phyloP scores from a whole-genome alignment of 495 filamentous ascomycete genomes.

The Daldinia childiae region DNA sequence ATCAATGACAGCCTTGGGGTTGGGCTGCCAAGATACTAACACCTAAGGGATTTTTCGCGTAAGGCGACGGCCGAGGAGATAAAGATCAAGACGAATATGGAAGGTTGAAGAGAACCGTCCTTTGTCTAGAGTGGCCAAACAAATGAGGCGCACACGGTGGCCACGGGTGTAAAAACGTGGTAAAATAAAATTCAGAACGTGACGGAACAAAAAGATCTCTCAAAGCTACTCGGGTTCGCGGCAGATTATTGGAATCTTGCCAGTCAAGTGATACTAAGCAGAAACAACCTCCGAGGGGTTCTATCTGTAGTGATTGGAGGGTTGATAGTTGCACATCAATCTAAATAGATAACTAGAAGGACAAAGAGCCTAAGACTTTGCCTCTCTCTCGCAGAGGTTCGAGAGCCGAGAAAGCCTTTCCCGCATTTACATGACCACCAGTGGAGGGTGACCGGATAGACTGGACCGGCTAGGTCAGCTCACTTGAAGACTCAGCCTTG shows the following conservation, averaged over 20 bases:
- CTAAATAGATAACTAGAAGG: constrained; percentile 15
- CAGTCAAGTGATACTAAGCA: constrained; percentile 26
- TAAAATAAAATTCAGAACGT: constrained; percentile 5
- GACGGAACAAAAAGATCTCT: constrained; percentile 32
- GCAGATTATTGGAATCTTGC: constrained; percentile 15
- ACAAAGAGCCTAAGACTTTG: constrained; percentile 30
- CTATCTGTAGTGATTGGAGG: constrained; percentile 16
- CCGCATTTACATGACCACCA: constrained; percentile 8
- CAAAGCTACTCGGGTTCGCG: constrained; percentile 3
- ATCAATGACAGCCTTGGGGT: constrained; percentile 17
- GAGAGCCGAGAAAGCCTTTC: constrained; percentile 22
- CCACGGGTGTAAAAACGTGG: constrained; percentile 23
- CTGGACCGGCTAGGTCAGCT: constrained; percentile 28
- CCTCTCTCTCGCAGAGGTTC: constrained; percentile 15
- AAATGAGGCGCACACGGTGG: constrained; percentile 23
- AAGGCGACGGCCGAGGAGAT: constrained; percentile 11
- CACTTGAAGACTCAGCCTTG: constrained; percentile 29
- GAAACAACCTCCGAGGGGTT: constrained; percentile 6
- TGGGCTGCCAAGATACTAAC: constrained; percentile 9
- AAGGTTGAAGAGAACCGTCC: constrained; percentile 9
- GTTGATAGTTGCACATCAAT: constrained; percentile 4
- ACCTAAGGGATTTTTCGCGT: constrained; percentile 6
- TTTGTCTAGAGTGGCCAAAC: constrained; percentile 23
- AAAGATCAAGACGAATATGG: constrained; percentile 18
- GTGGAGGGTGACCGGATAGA: constrained; percentile 11